Evolutionary conservation across 2,329 filamentous ascomycete genomes (phyloP), one percentile per base, ranked within the genome.

Genomic region (Nigrospora osmanthi): DNA sequence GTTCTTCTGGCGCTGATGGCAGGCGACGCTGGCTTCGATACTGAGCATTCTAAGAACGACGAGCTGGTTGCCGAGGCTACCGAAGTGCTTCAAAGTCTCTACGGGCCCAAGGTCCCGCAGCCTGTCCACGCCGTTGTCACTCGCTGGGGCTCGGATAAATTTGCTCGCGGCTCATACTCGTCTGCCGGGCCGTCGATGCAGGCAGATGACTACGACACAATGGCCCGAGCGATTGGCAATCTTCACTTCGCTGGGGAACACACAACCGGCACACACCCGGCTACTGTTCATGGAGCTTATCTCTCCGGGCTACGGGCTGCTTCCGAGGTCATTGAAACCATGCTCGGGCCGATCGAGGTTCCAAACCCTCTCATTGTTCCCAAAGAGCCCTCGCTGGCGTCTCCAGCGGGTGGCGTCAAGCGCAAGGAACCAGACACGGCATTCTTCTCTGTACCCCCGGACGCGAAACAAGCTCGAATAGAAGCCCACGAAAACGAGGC

Each of bases 201-300:
- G 42, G 79, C 86, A 2, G 86, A 89, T 43, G 93, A 98, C 61
- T 98, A 98, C 65, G 88, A 97, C 61, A 72, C 81, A 31, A 95
- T 98, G 87, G 89, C 93, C 2, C 78, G 79, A 40, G 72, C 86
- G 1, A 73, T 96, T 31, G 90, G 89, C 31, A 95, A 94, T 52
- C 71, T 98, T 10, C 88, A 91, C 65, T 98, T 98, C 64, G 93
- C 91, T 14, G 93, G 93, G 40, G 93, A 98, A 65, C 93, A 95
- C 49, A 98, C 94, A 1, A 96, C 87, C 55, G 89, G 88, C 39
- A 95, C 89, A 1, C 90, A 98, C 60, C 93, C 94, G 12, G 93
- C 94, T 31, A 98, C 93, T 2, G 93, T 98, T 1, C 93, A 98
- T 54, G 93, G 93, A 6, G 94, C 93, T 10, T 98, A 97, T 59